Evolutionary conservation across 2,329 filamentous ascomycete species (phyloP), one percentile per base, ranked within the genome.

Genomic region (Penicillium crustosum): DNA sequence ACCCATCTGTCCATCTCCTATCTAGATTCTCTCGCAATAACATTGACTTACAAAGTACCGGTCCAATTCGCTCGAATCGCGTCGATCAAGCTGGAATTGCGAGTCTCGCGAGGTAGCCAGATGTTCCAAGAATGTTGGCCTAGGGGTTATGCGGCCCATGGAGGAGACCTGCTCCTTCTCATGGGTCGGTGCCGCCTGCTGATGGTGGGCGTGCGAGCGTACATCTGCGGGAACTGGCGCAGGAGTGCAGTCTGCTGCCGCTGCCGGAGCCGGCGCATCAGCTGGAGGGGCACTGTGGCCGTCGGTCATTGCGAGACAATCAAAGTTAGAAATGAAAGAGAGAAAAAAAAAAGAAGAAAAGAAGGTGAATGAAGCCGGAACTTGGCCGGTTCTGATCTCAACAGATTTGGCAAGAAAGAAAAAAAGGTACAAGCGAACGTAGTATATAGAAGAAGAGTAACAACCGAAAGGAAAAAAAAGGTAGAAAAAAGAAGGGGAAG

Each of bases 31-130:
- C 6, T 31, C 36, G 36, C 19, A 15, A 25, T 19, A 2, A 8
- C 13, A 19, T 31, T 15, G 19, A 69, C 79, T 43, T 72, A 82
- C 82, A 68, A 87, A 88, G 71, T 87, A 87, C 61, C 86, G 83
- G 59, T 86, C 83, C 48, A 87, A 62, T 35, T 84, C 81, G 59
- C 81, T 71, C 15, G 68, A 72, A 35, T 72, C 63, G 17, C 59
- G 65, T 49, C 67, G 63, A 39, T 68, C 54, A 7, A 73, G 45
- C 49, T 67, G 67, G 44, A 73, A 73, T 25, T 73, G 71, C 3
- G 61, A 60, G 8, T 73, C 70, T 6, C 71, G 67, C 15, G 69
- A 71, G 38, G 62, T 66, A 33, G 66, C 72, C 9, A 75, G 54
- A 49, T 75, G 67, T 36, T 68, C 65, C 42, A 75, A 58, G 41